A percentile compares a stretch with the other conserved stretches of the same genome.
Conservation (phyloP, 2,329 filamentous ascomycete species). For the Grosmannia huntii region DNA sequence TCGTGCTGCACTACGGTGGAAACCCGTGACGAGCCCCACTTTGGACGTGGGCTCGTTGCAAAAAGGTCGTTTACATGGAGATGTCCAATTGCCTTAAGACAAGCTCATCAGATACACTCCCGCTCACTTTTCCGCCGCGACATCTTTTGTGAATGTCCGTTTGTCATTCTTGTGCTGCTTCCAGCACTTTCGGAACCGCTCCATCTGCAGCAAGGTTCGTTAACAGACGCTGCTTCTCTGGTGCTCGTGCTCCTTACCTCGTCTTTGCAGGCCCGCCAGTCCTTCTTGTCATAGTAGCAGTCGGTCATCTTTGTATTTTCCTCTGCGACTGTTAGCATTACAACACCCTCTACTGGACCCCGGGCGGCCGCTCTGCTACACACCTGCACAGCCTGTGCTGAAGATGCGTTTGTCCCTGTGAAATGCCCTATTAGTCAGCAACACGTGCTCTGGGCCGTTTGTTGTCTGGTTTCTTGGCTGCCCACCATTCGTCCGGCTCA, state of each 20-base stretch:
- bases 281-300: slow-evolving; percentile 91
- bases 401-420: slow-evolving; percentile 92
- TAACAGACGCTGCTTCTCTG: neutral
- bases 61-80: too few species aligned
- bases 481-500: slow-evolving; percentile 91
- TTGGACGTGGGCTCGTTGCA: too few species aligned
- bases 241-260: slow-evolving; percentile 44
- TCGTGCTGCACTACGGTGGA: too few species aligned
- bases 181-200: slow-evolving; percentile 81
- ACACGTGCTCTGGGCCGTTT: neutral
- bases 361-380: neutral
- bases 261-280: slow-evolving; percentile 79
- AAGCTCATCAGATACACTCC: too few species aligned
- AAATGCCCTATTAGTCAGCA: slow-evolving; percentile 11
- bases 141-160: slow-evolving; percentile 66
- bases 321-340: slow-evolving; percentile 32
- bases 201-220: slow-evolving; percentile 51
- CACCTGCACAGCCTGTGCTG: slow-evolving; percentile 88
- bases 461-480: neutral
- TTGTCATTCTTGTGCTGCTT: slow-evolving; percentile 77
- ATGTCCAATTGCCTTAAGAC: too few species aligned
- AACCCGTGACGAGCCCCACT: too few species aligned
- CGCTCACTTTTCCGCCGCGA: slow-evolving; percentile 14
- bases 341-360: too few species aligned
- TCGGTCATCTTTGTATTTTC: slow-evolving; percentile 88